phyloP scores from a whole-genome alignment of 78 protist species.

The Planoprotostelium fungivorum region DNA sequence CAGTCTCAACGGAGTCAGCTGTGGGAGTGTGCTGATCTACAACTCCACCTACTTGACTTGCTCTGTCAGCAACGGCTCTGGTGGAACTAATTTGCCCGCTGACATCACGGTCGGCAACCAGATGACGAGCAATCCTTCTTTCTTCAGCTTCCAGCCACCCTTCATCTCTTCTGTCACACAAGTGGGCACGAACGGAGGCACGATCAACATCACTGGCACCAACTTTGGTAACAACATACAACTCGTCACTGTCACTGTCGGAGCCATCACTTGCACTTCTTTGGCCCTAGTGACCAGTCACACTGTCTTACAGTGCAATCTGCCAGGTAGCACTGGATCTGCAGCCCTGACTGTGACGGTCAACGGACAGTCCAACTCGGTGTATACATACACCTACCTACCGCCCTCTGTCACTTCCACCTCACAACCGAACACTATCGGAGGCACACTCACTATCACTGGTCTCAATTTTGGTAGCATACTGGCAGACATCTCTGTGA shows the following conservation, averaged over 20 bases:
- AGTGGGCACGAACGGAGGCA: background rate
- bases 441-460: background rate
- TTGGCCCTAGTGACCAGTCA: background rate
- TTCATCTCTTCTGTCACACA: background rate
- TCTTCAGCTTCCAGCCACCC: background rate
- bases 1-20: background rate
- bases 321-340: background rate
- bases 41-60: background rate
- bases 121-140: background rate
- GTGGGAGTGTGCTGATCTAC: background rate
- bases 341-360: background rate
- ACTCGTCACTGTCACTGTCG: background rate
- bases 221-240: background rate
- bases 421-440: background rate
- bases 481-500: background rate
- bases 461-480: background rate
- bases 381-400: background rate
- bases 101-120: background rate
- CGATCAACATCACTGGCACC: background rate
- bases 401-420: background rate
- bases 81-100: background rate
- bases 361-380: background rate
- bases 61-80: background rate
- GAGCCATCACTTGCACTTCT: background rate
- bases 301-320: background rate